Conservation (phyloP, 148 eudicot genomes). For the Persicaria tinctoria region DNA sequence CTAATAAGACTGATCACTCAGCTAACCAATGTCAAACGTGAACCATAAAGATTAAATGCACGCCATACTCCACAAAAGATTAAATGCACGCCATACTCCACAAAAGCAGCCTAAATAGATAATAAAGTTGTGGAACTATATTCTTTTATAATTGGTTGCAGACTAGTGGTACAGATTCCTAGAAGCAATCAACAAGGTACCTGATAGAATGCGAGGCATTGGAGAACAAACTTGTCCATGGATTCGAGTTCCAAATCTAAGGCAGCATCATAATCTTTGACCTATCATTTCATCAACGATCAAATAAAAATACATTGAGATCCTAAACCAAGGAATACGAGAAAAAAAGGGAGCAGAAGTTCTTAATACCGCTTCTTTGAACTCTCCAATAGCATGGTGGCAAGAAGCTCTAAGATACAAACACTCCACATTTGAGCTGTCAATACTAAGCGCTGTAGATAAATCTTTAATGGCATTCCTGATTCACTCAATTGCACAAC, state of each 20-base stretch:
- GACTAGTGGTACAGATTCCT: neutral
- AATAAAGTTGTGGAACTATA: neutral
- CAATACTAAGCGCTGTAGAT: conserved; percentile 59
- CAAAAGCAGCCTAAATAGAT: neutral
- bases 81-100: too few relatives aligned
- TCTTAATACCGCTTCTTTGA: conserved; percentile 85
- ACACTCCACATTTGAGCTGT: conserved; percentile 78
- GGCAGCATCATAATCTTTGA: conserved; percentile 91
- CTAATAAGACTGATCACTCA: neutral
- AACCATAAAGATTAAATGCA: neutral
- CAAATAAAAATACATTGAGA: conserved; percentile 1
- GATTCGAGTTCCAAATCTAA: conserved; percentile 89
- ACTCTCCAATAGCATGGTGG: conserved; percentile 93
- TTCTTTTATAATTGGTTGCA: neutral
- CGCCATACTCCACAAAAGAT: too few relatives aligned
- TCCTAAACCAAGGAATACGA: neutral
- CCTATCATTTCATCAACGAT: conserved; percentile 31
- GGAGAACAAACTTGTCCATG: conserved; percentile 88
- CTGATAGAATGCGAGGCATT: conserved; percentile 95
- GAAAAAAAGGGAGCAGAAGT: neutral
- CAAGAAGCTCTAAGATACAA: conserved; percentile 89
- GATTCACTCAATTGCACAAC: conserved; percentile 5
- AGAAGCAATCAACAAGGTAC: conserved; percentile 23
- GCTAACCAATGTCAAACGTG: neutral
- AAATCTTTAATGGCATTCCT: conserved; percentile 93